Conservation (phyloP, 2,329 filamentous ascomycete genomes). For the Colletotrichum aenigma region DNA sequence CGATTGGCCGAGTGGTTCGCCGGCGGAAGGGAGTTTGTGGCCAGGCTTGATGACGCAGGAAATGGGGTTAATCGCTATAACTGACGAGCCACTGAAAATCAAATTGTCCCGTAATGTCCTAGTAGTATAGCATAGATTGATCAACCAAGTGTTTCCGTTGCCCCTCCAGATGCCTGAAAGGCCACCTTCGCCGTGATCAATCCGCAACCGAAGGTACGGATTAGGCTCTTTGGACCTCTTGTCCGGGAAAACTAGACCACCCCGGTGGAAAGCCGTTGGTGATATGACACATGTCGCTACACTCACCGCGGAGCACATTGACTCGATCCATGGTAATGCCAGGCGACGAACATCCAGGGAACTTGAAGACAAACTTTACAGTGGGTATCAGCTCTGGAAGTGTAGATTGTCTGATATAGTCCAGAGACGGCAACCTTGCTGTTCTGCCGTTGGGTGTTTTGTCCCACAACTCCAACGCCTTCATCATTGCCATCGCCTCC, state of each 20-base stretch:
- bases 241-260: too few species aligned
- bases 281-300: neutral
- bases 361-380: neutral
- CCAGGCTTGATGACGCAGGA: neutral
- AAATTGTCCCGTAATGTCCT: accelerated
- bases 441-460: neutral
- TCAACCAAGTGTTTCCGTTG: neutral
- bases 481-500: neutral
- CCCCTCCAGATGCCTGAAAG: accelerated
- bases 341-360: neutral
- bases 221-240: neutral
- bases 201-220: neutral
- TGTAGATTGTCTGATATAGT: neutral
- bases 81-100: neutral
- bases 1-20: neutral
- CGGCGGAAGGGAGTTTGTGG: neutral
- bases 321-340: neutral
- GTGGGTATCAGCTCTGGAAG: neutral
- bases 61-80: neutral
- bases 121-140: neutral
- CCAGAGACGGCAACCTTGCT: neutral
- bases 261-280: neutral
- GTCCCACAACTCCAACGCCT: neutral
- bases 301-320: neutral
- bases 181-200: neutral